phyloP scores from a whole-genome alignment of 768 basidiomycete species.

The Omphalotus guepiniiformis region DNA sequence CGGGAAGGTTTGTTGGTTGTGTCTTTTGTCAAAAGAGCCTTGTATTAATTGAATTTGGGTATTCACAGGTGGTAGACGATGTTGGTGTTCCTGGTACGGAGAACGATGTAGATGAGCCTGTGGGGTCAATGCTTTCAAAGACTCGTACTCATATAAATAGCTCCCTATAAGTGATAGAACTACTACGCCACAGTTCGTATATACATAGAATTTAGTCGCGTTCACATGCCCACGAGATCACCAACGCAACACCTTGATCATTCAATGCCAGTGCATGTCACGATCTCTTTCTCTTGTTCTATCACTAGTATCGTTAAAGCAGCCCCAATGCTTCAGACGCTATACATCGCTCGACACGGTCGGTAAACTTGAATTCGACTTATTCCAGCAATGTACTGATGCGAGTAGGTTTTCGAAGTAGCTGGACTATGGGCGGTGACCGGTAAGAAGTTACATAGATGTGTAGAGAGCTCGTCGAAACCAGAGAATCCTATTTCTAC shows the following conservation, averaged over 20 bases:
- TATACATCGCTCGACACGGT: conserved; percentile 7
- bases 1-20: conserved; percentile 45
- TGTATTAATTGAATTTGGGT: conserved; percentile 3
- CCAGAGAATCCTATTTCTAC: not conserved
- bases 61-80: conserved; percentile 61
- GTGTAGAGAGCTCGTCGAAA: no score
- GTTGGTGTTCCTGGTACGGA: conserved; percentile 68
- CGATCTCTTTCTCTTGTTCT: no score
- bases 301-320: not conserved
- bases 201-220: no score
- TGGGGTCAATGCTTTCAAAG: conserved; percentile 52
- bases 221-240: no score
- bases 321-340: conserved; percentile 4
- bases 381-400: not conserved
- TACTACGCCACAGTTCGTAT: no score
- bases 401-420: conserved; percentile 6
- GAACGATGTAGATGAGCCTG: conserved; percentile 48
- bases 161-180: no score
- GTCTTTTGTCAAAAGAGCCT: not conserved
- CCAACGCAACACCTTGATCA: no score
- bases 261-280: no score
- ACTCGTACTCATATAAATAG: no score
- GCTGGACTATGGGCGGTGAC: conserved; percentile 7
- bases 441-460: not conserved
- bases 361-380: not conserved